Evolutionary conservation across 306 rosid species (phyloP), one percentile per base, ranked within the genome.

Genomic region (Vachellia pachyceras): DNA sequence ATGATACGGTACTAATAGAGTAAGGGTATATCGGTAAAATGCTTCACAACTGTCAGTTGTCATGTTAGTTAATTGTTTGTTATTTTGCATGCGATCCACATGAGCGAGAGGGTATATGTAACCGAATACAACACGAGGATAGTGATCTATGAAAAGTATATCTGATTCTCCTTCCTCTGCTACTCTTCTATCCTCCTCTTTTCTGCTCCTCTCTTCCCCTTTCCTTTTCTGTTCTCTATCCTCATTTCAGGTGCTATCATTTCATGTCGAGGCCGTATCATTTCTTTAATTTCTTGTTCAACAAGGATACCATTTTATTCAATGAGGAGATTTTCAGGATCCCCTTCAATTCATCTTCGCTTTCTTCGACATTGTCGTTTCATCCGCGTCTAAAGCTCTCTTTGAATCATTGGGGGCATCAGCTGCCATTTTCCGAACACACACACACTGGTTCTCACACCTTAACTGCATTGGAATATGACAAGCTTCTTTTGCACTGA

Each of bases 401-500:
- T 80, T 94, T 15, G 85, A 71, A 10, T n/a, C 75, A 7, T 2
- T 29, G 75, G 78, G 65, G 41, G 75, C 87, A 14, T 70, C 60
- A 5, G 39, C 45, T 33, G 33, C 72, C 90, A 85, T 88, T 87
- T 85, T 88, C 79, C 95, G 89, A 76, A 90, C 89, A 50, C n/a
- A n/a, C n/a, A 90, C 10, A 94, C 7, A 72, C 46, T 67, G 23
- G 74, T 80, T 55, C 7, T 57, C 33, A 4, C 36, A 18, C 91
- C 95, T 0, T 84, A 66, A 75, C 76, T 79, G 55, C 61, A 83
- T 42, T 52, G 77, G 80, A 83, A 84, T 67, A 57, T 68, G 54
- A 86, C 49, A 18, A 68, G 81, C 70, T 94, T 94, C 82, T 94
- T n/a, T n/a, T n/a, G n/a, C n/a, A n/a, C n/a, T n/a, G n/a, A n/a